These are phyloP conservation scores for Trypanosoma melophagium DNA, from an alignment of 208 protist species.

Conservation along the genomic window DNA sequence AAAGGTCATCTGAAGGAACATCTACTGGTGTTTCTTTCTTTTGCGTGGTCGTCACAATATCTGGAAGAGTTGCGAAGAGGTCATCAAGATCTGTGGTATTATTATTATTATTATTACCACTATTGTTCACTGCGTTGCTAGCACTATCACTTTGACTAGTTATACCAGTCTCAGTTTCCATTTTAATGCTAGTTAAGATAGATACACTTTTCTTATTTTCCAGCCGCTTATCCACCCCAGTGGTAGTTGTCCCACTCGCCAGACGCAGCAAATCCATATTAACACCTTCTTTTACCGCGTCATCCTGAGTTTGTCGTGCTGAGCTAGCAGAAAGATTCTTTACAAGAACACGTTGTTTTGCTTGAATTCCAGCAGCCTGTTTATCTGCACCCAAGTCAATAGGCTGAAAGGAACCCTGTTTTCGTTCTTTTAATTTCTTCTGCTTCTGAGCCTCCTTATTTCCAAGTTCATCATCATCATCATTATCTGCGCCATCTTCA, in stretches of 20 bases:
- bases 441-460: conserved; percentile 1
- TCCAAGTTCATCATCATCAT: conserved; percentile 13
- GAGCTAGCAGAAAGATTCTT: conserved; percentile 41
- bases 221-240: background rate
- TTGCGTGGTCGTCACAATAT: conserved; percentile 12
- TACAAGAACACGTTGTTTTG: conserved; percentile 60
- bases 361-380: conserved; percentile 57
- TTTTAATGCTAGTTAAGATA: background rate
- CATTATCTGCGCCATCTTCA: conserved; percentile 26
- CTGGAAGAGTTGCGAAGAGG: conserved; percentile 41
- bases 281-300: conserved; percentile 11
- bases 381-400: conserved; percentile 76
- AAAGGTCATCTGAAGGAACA: conserved; percentile 8
- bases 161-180: background rate
- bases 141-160: background rate
- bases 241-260: conserved; percentile 5
- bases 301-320: background rate
- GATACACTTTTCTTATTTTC: conserved; percentile 10
- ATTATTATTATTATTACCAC: background rate
- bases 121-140: background rate
- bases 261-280: conserved; percentile 23
- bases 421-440: background rate
- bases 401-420: conserved; percentile 38
- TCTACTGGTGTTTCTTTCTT: background rate
- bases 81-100: conserved; percentile 32